Evolutionary conservation across 2,329 filamentous ascomycete genomes (phyloP).

Genomic region (Sphaerulina populicola): DNA sequence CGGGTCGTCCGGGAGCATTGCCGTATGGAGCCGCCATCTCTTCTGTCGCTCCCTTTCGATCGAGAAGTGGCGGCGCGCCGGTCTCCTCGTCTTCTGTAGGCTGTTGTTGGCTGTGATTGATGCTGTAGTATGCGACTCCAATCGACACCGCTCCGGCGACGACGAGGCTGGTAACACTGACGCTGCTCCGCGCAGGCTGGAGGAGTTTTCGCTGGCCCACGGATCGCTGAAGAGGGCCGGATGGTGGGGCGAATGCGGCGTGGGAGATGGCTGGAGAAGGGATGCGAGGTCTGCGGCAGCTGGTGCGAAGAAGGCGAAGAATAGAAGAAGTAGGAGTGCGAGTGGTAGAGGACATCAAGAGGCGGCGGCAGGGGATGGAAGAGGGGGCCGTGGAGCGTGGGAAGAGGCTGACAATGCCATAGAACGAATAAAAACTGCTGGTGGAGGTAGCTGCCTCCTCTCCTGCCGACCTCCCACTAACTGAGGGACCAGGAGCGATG

Average conservation of each 20-base stretch:
- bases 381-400: background rate
- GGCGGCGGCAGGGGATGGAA: background rate
- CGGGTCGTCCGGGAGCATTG: conserved; percentile 60
- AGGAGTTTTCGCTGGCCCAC: background rate
- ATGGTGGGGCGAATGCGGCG: background rate
- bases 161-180: conserved; percentile 22
- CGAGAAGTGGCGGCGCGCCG: conserved; percentile 17
- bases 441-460: too few relatives aligned
- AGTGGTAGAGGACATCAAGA: conserved; percentile 4
- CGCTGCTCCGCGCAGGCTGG: conserved; percentile 9
- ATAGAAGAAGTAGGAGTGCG: background rate
- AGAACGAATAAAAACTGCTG: too few relatives aligned
- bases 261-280: background rate
- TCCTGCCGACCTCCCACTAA: too few relatives aligned
- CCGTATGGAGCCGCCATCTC: conserved; percentile 25
- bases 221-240: background rate
- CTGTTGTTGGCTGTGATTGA: conserved; percentile 12
- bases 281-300: background rate
- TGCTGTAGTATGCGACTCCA: conserved; percentile 21
- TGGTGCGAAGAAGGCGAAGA: background rate
- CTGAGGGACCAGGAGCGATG: background rate
- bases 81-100: background rate
- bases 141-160: conserved; percentile 20
- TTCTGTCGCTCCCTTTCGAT: background rate
- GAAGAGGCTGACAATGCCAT: background rate